A percentile compares a stretch with the other conserved stretches of the same genome.
Conservation (phyloP, 306 rosid species). For the Pachyrhizus erosus region DNA sequence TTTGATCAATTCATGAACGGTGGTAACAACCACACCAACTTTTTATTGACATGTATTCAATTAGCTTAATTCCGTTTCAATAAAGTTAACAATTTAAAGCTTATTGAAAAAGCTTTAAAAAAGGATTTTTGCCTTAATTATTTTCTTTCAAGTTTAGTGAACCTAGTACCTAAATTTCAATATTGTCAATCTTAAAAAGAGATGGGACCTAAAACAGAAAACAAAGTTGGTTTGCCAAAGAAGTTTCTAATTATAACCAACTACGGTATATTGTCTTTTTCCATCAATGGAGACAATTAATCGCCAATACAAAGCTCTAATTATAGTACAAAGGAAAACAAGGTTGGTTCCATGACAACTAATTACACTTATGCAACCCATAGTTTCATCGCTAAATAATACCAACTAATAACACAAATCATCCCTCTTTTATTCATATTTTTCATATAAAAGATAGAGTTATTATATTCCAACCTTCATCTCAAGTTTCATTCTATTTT, state of each 20-base stretch:
- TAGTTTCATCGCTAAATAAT: constrained; percentile 33
- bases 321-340: background rate
- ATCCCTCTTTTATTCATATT: background rate
- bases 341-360: constrained; percentile 36
- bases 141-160: background rate
- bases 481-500: constrained; percentile 6
- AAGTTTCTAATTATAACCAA: constrained; percentile 15
- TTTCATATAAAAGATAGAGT: constrained; percentile 29
- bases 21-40: too few species aligned
- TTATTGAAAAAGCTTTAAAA: too few species aligned
- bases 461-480: constrained; percentile 7
- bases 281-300: constrained; percentile 24
- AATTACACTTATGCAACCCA: constrained; percentile 45
- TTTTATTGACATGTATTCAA: too few species aligned
- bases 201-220: background rate
- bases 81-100: too few species aligned
- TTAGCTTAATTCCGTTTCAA: too few species aligned
- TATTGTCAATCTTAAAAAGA: background rate
- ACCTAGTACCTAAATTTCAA: background rate
- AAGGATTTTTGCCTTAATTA: background rate
- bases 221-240: background rate
- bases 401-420: constrained; percentile 31
- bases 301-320: constrained; percentile 23
- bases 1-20: too few species aligned
- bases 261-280: background rate